Base-by-base conservation (phyloP, 208 protist species). In the Crithidia thermophila region DNA sequence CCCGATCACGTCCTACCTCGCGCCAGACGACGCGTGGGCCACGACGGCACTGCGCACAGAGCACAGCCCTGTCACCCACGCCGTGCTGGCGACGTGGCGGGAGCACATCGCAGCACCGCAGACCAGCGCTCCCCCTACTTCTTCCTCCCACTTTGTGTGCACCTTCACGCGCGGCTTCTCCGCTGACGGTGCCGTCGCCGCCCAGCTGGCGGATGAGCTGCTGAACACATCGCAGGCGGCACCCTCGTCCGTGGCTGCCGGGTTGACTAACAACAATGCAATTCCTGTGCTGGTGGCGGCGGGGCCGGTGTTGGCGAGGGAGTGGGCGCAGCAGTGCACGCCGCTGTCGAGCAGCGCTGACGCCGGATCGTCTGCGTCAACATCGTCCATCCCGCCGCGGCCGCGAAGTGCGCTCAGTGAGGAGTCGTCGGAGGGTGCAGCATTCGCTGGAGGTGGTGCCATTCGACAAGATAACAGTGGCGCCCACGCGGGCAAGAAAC, bases 301-400 rank as follows among this genome's bases (percentile, higher is more conserved):
- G 0, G 90, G 87, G 0, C 87, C 90, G 25, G 33, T 95, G 11
- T 61, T 93, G 37, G 72, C 83, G 36, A 79, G 64, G 51, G 89
- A 92, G 61, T 94, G 89, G 89, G 82, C 82, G 1, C 33, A 33
- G 56, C 72, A 80, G 53, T 82, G 67, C 18, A 65, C 57, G 0
- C 65, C 70, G 2, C 7, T 46, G 36, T 40, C 23, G 33, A 43
- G 6, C 42, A 11, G 52, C 16, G 40, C 18, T 42, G 28, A 27
- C 4, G 20, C 56, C 57, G 25, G 23, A 16, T 61, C 39, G 27
- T 47, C 37, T 1, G 25, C 40, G 23, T 64, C 65, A 0, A 30
- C 23, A 14, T 45, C 52, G n/a, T 59, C 60, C 23, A 52, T 74
- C 8, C 58, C 59, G 1, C 64, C 57, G 6, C 49, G 67, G 8